Evolutionary conservation across 345 rosid species (phyloP), one percentile per base, ranked within the genome.

Genomic region (Eucalyptus tenuipes): DNA sequence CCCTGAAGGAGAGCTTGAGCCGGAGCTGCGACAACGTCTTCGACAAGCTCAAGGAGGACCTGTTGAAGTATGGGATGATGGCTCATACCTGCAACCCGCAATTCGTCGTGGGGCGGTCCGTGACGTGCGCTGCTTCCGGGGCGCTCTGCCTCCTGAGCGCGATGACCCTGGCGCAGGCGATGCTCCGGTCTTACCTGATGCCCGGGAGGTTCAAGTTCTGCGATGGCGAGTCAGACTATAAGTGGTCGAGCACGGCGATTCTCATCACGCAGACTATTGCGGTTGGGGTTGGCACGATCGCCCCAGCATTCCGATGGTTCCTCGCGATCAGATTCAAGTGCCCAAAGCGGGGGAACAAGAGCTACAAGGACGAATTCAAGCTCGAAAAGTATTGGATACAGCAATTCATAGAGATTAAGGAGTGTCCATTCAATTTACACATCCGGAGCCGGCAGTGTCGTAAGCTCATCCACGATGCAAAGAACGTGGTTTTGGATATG

Each of bases 71-170:
- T 87, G 96, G 99, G 97, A 95, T 97, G 95, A 96, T 96, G 99
- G 97, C 99, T 88, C 94, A 96, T 88, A 96, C 98, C 66, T 86
- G 96, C 89, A 94, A 94, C 87, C 99, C 98, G 20, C 99, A 97
- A 88, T 96, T 96, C 59, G 99, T 97, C 66, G 90, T 95, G 85
- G 98, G 94, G 48, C 94, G 98, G 80, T 97, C 97, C 1, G 99
- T 94, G 44, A 96, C 98, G 16, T 96, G 99, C 75, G 90, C 93
- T 86, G 97, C 99, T 85, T 91, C 99, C 16, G 98, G 99, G 55
- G 97, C 96, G 15, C 80, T 96, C 31, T 95, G 97, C 90, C 94
- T 97, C n/a, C 88, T 95, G 53, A 87, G 94, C 61, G 95, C 97
- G 42, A 17, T 88, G 89, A 91, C 92, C 59, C 79, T 97, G 45